Evolutionary conservation across 1,284 basidiomycete genomes (phyloP), one percentile per base, ranked within the genome.

Genomic region (Trametes polyzona): DNA sequence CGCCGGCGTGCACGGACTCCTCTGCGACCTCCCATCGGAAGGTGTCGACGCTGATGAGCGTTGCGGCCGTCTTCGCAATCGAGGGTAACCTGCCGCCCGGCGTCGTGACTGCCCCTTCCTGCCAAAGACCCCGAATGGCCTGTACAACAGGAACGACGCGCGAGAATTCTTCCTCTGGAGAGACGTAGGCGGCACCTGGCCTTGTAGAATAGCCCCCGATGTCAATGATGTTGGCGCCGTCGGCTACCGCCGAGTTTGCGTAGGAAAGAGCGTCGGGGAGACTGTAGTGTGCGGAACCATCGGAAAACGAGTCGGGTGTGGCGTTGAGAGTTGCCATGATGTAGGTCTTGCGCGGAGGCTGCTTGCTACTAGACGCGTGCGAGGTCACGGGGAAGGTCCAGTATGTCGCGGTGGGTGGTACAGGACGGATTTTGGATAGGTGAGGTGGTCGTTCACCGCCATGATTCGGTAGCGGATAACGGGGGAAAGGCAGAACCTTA

Each of bases 231-330:
- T 87, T 82, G 0, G 90, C 88, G 0, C 89, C 88, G 1, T 74
- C 74, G 0, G 71, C 60, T 2, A 87, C 73, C 4, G 87, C 77
- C 2, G 73, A 51, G 1, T 62, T 67, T 0, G 76, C 76, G 59
- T 88, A 90, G 2, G 66, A 61, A 11, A 89, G 65, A 0, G 85
- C 87, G 11, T 76, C 70, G 0, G 77, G 65, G 6, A 85, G 58
- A 0, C 76, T 77, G 62, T 81, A 77, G 67, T 92, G 78, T 37
- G 75, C 72, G 1, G 88, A 82, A 6, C 95, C 95, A 64, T 98
- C 95, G 0, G 96, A 98, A 76, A 99, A 99, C 0, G 95, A 98
- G 74, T 99, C 96, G 1, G 97, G 97, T 0, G 97, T 99, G 3
- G 86, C 83, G 70, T 99, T 98, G 63, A 99, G 83, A 4, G 95